These are phyloP conservation scores for Amanita fuliginea DNA, from an alignment of 768 basidiomycete species.

Conservation along the genomic window DNA sequence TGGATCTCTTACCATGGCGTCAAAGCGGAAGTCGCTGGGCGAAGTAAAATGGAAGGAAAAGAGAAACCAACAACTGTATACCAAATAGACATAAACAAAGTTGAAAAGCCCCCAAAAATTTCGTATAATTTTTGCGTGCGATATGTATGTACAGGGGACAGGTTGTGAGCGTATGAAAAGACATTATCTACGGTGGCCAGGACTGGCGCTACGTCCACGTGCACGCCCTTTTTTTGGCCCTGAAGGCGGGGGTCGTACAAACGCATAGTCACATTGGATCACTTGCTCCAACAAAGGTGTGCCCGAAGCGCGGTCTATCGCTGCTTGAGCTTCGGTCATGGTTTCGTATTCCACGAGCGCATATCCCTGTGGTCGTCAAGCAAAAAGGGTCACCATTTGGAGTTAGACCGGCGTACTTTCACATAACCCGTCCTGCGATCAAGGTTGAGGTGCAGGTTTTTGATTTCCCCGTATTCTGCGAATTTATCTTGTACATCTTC, in stretches of 20 bases:
- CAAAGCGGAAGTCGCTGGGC: too few species aligned
- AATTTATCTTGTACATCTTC: slow-evolving; percentile 97
- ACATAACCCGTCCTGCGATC: slow-evolving; percentile 98
- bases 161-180: slow-evolving; percentile 4
- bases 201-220: slow-evolving; percentile 77
- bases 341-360: slow-evolving; percentile 97
- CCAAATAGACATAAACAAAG: background rate
- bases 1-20: slow-evolving; percentile 1
- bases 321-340: slow-evolving; percentile 86
- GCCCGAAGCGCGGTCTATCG: slow-evolving; percentile 84
- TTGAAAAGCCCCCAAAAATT: too few species aligned
- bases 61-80: background rate
- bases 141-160: background rate
- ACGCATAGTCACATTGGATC: slow-evolving; percentile 87
- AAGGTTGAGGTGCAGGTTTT: slow-evolving; percentile 94
- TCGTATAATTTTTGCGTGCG: too few species aligned
- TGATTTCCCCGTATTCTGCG: slow-evolving; percentile 93
- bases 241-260: slow-evolving; percentile 79
- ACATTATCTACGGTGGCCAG: slow-evolving; percentile 41
- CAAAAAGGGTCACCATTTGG: background rate
- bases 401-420: slow-evolving; percentile 49
- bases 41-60: background rate
- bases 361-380: slow-evolving; percentile 62
- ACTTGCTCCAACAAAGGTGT: slow-evolving; percentile 76
- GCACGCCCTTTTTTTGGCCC: slow-evolving; percentile 70